Base-by-base conservation (phyloP, 192 early-diverging fungal species). In the Coemansia sp. region DNA sequence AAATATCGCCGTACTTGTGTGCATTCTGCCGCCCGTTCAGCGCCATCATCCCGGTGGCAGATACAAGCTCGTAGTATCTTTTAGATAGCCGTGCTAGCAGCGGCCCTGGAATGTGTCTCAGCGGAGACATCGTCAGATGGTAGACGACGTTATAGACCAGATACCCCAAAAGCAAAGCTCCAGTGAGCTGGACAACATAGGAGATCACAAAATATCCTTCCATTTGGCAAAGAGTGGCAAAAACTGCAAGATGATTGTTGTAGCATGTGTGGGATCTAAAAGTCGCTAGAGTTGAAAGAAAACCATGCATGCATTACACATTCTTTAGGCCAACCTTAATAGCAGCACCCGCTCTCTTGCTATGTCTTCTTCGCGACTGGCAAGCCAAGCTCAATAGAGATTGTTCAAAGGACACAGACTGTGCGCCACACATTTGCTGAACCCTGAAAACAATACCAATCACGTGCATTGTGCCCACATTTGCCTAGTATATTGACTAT, bases 41-140 rank as follows among this genome's bases (percentile, higher is more conserved):
- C 10, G 59, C 63, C 62, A 70, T 63, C 1, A 47, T 20, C 2
- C 67, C 67, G 8, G 11, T 34, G 0, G 53, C 47, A 0, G 50
- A 37, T 0, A 56, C 23, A 1, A 53, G 14, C 48, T 75, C 67
- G 13, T 50, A 47, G 29, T 62, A 42, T 9, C 13, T 27, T 2
- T 37, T 41, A 0, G 50, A 59, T 11, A 66, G 23, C 0, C 67
- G 54, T 8, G 30, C 45, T 0, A 70, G 10, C 10, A 62, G 20
- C 1, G 59, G 59, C 1, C 73, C 73, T 0, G 67, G 73, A 2
- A 75, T 65, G 4, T 30, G 14, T 6, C 55, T 40, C 19, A 73
- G 17, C 4, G 59, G 54, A 6, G 64, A 73, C 27, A 40, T 25
- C 25, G 23, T 48, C 20, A 48, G 23, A 3, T 13, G 22, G 4